These are phyloP conservation scores for Raphanus sativus DNA, from an alignment of 345 rosid genomes.

Conservation along the genomic window DNA sequence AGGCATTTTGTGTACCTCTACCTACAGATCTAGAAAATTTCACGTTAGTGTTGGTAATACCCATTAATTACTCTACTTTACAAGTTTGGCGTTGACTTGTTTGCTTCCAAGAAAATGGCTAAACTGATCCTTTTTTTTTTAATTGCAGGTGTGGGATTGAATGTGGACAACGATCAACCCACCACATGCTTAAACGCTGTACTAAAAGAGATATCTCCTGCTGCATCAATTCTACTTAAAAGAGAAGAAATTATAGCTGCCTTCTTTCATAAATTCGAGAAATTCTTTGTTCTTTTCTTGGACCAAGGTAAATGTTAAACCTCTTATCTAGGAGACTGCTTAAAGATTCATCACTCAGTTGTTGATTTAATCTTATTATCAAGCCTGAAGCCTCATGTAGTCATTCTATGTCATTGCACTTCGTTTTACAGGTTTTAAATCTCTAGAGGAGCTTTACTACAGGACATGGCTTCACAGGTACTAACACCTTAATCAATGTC, in stretches of 20 bases:
- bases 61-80: too few species aligned
- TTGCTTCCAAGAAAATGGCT: constrained; percentile 2
- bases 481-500: too few species aligned
- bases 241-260: constrained; percentile 70
- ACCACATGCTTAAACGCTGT: constrained; percentile 77
- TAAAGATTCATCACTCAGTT: neutral
- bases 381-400: neutral
- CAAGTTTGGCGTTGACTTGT: neutral
- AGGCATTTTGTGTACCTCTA: constrained; percentile 91
- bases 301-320: constrained; percentile 51
- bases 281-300: constrained; percentile 57
- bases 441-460: constrained; percentile 80
- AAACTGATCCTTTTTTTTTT: constrained; percentile 17
- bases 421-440: constrained; percentile 62
- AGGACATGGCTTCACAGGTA: constrained; percentile 94
- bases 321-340: neutral
- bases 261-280: constrained; percentile 82
- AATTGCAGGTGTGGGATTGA: constrained; percentile 80
- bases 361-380: neutral
- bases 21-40: constrained; percentile 75
- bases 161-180: constrained; percentile 75
- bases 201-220: constrained; percentile 48
- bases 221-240: constrained; percentile 39
- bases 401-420: neutral
- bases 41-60: constrained; percentile 86